phyloP scores from a whole-genome alignment of 2,329 filamentous ascomycete genomes.

The Sordariomycetes sp. region DNA sequence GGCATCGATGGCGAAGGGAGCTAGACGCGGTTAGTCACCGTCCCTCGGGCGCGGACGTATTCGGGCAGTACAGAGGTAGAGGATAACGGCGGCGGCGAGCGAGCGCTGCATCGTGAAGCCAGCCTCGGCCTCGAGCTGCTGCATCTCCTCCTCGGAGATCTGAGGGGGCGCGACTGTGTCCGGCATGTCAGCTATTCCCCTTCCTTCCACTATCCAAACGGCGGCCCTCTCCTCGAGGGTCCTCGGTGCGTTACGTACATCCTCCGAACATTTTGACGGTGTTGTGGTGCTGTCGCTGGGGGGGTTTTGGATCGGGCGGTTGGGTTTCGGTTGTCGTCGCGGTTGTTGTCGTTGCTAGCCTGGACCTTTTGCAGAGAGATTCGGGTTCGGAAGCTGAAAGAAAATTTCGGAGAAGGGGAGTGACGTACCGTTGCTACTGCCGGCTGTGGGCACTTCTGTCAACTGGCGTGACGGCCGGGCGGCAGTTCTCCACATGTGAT shows the following conservation, averaged over 20 bases:
- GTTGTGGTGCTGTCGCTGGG: neutral
- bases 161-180: slow-evolving; percentile 53
- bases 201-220: neutral
- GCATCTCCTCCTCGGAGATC: slow-evolving; percentile 57
- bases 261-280: slow-evolving; percentile 44
- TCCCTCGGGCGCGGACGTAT: neutral
- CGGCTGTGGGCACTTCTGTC: neutral
- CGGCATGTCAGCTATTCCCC: neutral
- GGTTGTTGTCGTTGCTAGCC: neutral
- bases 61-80: slow-evolving; percentile 58
- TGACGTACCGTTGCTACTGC: neutral
- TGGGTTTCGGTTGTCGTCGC: neutral
- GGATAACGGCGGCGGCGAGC: slow-evolving; percentile 47
- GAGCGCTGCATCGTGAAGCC: slow-evolving; percentile 54
- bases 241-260: slow-evolving; percentile 26
- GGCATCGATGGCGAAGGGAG: slow-evolving; percentile 44
- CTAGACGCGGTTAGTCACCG: slow-evolving; percentile 16
- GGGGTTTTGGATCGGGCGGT: neutral
- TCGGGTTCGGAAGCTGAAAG: neutral
- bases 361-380: neutral
- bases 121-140: slow-evolving; percentile 54
- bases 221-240: neutral
- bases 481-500: no score
- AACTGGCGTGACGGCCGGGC: neutral
- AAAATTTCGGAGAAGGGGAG: neutral